Conservation (phyloP, 1,284 basidiomycete genomes). For the Ceratobasidium sp. region DNA sequence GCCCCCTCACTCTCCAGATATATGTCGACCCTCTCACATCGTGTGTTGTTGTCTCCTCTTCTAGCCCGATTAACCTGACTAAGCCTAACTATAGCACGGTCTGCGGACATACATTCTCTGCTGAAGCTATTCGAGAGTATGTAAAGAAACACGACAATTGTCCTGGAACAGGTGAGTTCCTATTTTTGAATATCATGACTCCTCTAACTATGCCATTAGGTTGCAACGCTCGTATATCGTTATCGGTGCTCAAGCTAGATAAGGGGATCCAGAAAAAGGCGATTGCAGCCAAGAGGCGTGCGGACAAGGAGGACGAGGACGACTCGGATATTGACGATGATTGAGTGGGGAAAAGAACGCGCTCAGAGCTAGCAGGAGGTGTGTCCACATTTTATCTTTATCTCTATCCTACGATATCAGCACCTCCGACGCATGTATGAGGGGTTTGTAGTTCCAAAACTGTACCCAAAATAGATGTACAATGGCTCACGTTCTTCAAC, state of each 20-base stretch:
- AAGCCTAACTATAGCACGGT: conserved; percentile 61
- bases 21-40: conserved; percentile 80
- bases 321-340: conserved; percentile 47
- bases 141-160: conserved; percentile 63
- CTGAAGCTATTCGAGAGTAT: conserved; percentile 70
- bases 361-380: no score
- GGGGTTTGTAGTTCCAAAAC: no score
- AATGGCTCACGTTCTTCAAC: no score
- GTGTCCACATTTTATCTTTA: no score
- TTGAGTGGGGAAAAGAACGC: no score
- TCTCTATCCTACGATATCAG: no score
- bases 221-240: conserved; percentile 65
- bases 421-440: no score
- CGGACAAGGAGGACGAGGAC: conserved; percentile 37
- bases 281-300: conserved; percentile 49
- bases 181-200: no score
- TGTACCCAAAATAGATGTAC: no score
- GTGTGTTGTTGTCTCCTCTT: conserved; percentile 61
- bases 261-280: conserved; percentile 51
- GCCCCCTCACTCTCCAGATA: conserved; percentile 76
- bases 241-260: conserved; percentile 63
- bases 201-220: no score
- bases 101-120: conserved; percentile 81
- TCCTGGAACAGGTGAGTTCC: conserved; percentile 73
- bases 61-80: conserved; percentile 25